Percentiles rank a stretch among this genome's conserved stretches.
Evolutionary conservation across 2,329 filamentous ascomycete species (phyloP).

Genomic region (Fusarium pseudoanthophilum): DNA sequence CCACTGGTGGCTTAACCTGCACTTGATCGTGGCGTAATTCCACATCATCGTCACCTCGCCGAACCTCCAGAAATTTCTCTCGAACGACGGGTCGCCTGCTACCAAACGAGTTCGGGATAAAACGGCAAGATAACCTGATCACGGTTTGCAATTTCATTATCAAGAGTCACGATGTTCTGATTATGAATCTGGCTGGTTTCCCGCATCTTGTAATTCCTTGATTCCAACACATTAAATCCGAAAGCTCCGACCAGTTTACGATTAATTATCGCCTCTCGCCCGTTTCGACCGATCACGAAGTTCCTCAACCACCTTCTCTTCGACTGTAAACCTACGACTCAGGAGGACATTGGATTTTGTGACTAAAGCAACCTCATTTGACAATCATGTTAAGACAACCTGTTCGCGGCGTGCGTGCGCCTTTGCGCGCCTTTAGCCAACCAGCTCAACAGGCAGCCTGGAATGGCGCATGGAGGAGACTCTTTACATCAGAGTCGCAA

Average conservation of each 20-base stretch:
- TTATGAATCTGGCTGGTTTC: constrained; percentile 6
- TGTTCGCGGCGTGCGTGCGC: constrained; percentile 38
- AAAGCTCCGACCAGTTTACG: constrained; percentile 39
- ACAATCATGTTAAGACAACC: constrained; percentile 44
- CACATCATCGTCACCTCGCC: constrained; percentile 36
- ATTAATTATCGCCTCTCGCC: constrained; percentile 30
- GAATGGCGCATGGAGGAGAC: constrained; percentile 45
- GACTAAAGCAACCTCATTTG: neutral
- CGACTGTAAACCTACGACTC: neutral
- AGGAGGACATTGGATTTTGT: neutral
- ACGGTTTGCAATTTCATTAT: neutral
- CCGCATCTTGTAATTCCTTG: constrained; percentile 12
- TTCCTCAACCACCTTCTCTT: constrained; percentile 10
- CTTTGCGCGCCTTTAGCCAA: constrained; percentile 33
- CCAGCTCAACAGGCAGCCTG: constrained; percentile 37
- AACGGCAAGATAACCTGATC: constrained; percentile 15
- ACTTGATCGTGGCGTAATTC: constrained; percentile 36
- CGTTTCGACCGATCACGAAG: constrained; percentile 23
- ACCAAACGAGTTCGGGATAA: constrained; percentile 9
- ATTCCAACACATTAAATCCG: constrained; percentile 29
- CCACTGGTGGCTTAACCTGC: neutral
- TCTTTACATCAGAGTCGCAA: constrained; percentile 44
- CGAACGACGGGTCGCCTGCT: constrained; percentile 10
- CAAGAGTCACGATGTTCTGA: constrained; percentile 24
- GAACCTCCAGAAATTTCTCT: constrained; percentile 26